These are phyloP conservation scores for Zizania palustris DNA, from an alignment of 202 grass and related monocot genomes.

Conservation along the genomic window DNA sequence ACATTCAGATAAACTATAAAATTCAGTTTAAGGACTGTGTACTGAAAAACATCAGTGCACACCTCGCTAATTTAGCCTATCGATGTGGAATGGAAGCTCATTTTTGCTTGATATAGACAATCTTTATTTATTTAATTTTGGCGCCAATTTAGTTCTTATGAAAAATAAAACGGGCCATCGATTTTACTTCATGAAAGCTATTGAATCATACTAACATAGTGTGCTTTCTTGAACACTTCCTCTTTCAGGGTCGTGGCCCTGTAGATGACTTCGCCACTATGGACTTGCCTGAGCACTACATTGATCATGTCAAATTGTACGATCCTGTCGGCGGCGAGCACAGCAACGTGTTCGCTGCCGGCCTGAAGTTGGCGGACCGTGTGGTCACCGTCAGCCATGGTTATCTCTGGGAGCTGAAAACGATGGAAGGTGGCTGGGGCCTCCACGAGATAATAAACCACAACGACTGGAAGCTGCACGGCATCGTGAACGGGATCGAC, in stretches of 20 bases:
- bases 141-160: background rate
- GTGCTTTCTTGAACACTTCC: background rate
- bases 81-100: background rate
- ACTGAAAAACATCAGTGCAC: background rate
- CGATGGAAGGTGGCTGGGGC: constrained; percentile 79
- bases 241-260: constrained; percentile 67
- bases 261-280: constrained; percentile 54
- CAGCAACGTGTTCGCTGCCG: constrained; percentile 78
- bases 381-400: constrained; percentile 82
- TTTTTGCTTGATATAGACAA: background rate
- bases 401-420: constrained; percentile 90
- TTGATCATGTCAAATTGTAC: constrained; percentile 64
- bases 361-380: constrained; percentile 73
- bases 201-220: background rate
- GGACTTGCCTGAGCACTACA: constrained; percentile 74
- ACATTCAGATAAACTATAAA: background rate
- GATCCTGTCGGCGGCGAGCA: constrained; percentile 69
- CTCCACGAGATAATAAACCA: constrained; percentile 84
- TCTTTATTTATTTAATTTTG: background rate
- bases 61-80: background rate
- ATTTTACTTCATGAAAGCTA: background rate
- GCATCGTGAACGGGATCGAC: constrained; percentile 87
- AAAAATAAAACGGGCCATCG: background rate
- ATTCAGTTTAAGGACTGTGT: background rate
- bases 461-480: constrained; percentile 75